These are phyloP conservation scores for Penicillium brasilianum DNA, from an alignment of 2,329 filamentous ascomycete genomes.

Conservation along the genomic window DNA sequence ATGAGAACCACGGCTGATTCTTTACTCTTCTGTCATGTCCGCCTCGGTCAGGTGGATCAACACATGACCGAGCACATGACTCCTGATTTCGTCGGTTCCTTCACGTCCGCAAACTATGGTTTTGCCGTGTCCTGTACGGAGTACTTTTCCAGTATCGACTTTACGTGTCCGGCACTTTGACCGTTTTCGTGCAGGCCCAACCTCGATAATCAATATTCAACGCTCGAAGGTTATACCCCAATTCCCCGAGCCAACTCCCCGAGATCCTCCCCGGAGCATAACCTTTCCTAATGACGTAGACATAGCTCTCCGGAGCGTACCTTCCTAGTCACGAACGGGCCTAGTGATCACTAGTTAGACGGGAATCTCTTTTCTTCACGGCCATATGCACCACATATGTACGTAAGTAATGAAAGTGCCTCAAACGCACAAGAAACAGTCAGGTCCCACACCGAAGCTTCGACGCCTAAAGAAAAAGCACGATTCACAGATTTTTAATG, in stretches of 20 bases:
- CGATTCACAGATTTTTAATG: not conserved
- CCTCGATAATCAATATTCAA: not conserved
- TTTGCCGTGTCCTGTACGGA: not conserved
- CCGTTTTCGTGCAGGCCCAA: not conserved
- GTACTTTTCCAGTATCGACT: not conserved
- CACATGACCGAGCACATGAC: conserved; percentile 23
- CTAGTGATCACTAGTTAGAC: not conserved
- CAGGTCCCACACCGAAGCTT: not conserved
- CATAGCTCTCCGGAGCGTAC: not conserved
- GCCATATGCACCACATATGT: not conserved
- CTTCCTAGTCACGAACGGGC: not conserved
- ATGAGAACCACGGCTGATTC: not conserved
- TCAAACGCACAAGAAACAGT: not conserved
- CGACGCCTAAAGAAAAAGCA: not conserved
- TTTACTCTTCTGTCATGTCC: conserved; percentile 13
- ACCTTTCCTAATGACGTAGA: conserved; percentile 18
- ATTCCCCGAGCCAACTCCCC: conserved; percentile 6
- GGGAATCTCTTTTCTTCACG: not conserved
- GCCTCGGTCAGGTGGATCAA: conserved; percentile 21
- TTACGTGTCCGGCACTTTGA: not conserved
- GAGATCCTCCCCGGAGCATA: not conserved
- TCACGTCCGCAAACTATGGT: not conserved
- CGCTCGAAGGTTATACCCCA: not conserved
- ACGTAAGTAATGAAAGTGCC: not conserved
- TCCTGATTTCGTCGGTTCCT: conserved; percentile 9